phyloP scores from a whole-genome alignment of 177 flowering plant genomes.

The Telopea speciosissima region DNA sequence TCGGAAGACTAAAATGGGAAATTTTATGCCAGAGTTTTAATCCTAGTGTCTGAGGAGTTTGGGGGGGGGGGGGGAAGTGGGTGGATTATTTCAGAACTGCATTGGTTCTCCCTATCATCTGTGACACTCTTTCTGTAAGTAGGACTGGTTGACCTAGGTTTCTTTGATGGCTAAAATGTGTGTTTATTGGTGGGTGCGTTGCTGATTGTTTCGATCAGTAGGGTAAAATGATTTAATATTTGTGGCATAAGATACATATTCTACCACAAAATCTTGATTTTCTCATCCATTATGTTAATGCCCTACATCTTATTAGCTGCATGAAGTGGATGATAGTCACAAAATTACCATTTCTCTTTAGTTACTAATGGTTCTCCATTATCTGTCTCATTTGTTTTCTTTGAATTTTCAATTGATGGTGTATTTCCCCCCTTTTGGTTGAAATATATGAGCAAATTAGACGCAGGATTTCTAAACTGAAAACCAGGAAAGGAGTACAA shows the following conservation, averaged over 20 bases:
- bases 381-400: background rate
- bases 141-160: background rate
- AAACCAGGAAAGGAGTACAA: too few species aligned
- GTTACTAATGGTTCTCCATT: background rate
- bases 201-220: background rate
- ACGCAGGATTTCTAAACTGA: too few species aligned
- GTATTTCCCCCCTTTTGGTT: background rate
- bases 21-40: too few species aligned
- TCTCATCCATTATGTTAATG: background rate
- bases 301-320: background rate
- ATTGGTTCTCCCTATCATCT: background rate
- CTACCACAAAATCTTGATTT: too few species aligned
- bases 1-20: too few species aligned
- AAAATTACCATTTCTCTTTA: too few species aligned
- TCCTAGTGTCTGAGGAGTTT: too few species aligned
- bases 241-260: too few species aligned
- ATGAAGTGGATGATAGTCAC: background rate
- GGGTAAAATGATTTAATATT: background rate
- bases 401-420: background rate
- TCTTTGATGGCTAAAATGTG: background rate
- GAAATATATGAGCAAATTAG: too few species aligned
- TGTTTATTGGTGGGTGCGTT: background rate
- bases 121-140: background rate
- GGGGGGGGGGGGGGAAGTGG: too few species aligned
- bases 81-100: too few species aligned